These are phyloP conservation scores for Exophiala xenobiotica DNA, from an alignment of 2,329 filamentous ascomycete genomes.

Conservation along the genomic window DNA sequence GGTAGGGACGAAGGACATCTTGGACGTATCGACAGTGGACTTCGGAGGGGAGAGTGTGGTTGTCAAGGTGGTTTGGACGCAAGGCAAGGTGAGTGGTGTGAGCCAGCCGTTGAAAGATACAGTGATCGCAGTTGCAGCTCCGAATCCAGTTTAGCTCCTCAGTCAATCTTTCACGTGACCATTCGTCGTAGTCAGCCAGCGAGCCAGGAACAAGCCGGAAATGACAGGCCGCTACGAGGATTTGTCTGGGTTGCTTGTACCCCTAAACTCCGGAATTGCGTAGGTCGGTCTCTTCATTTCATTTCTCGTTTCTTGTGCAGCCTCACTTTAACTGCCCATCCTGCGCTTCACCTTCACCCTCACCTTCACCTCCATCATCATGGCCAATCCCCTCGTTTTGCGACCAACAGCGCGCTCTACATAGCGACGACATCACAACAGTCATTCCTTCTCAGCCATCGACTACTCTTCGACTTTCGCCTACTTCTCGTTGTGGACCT, in stretches of 20 bases:
- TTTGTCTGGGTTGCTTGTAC: too few relatives aligned
- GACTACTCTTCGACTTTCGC: background rate
- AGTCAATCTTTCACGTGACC: background rate
- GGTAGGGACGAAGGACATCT: conserved; percentile 18
- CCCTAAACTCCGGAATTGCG: background rate
- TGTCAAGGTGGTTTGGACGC: background rate
- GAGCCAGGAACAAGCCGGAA: background rate
- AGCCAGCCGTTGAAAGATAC: conserved; percentile 1
- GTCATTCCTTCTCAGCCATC: background rate
- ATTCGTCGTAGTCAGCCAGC: background rate
- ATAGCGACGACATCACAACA: background rate
- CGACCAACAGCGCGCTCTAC: background rate
- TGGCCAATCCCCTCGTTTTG: conserved; percentile 17
- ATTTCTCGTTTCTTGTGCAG: background rate
- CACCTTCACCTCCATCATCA: conserved; percentile 7
- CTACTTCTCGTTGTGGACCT: background rate
- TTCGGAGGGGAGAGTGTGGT: conserved; percentile 5
- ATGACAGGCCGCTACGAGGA: background rate
- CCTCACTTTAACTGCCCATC: conserved; percentile 14
- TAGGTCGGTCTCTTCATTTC: conserved; percentile 5
- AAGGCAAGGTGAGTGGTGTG: conserved; percentile 18
- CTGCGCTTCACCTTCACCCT: conserved; percentile 4
- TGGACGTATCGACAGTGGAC: background rate
- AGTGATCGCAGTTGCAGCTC: background rate
- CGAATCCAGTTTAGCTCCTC: background rate